A percentile compares a stretch with the other conserved stretches of the same genome.
phyloP scores from a whole-genome alignment of 1,284 basidiomycete species.

The Leccinum cinnamomeum region DNA sequence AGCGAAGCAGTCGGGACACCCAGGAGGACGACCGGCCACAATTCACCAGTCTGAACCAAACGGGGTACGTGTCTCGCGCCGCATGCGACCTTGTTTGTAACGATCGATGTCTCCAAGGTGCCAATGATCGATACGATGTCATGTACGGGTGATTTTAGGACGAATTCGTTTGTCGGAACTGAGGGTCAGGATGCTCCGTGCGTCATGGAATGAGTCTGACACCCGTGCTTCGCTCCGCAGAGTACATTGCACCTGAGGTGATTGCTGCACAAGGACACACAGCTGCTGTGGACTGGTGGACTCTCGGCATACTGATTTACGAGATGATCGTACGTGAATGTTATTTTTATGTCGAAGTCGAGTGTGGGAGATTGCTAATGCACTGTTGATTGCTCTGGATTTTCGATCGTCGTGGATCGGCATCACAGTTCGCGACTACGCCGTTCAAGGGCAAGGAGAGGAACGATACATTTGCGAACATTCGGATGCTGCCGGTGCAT shows the following conservation, averaged over 20 bases:
- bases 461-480: constrained; percentile 96
- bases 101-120: constrained; percentile 45
- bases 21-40: constrained; percentile 85
- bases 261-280: constrained; percentile 98
- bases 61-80: constrained; percentile 57
- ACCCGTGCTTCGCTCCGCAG: constrained; percentile 44
- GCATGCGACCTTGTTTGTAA: constrained; percentile 18
- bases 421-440: constrained; percentile 85
- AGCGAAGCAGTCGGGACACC: constrained; percentile 90
- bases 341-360: constrained; percentile 21
- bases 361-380: constrained; percentile 25
- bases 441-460: constrained; percentile 98
- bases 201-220: constrained; percentile 24
- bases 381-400: constrained; percentile 6
- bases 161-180: constrained; percentile 98
- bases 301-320: constrained; percentile 96
- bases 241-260: constrained; percentile 99
- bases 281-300: constrained; percentile 99
- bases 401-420: constrained; percentile 16
- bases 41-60: constrained; percentile 88
- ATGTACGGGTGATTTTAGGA: constrained; percentile 96
- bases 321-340: constrained; percentile 94
- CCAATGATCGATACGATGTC: constrained; percentile 95
- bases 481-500: constrained; percentile 82
- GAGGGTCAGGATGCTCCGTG: constrained; percentile 65